Base-by-base conservation (phyloP, 768 basidiomycete genomes). In the Melanogaster broomeanus region DNA sequence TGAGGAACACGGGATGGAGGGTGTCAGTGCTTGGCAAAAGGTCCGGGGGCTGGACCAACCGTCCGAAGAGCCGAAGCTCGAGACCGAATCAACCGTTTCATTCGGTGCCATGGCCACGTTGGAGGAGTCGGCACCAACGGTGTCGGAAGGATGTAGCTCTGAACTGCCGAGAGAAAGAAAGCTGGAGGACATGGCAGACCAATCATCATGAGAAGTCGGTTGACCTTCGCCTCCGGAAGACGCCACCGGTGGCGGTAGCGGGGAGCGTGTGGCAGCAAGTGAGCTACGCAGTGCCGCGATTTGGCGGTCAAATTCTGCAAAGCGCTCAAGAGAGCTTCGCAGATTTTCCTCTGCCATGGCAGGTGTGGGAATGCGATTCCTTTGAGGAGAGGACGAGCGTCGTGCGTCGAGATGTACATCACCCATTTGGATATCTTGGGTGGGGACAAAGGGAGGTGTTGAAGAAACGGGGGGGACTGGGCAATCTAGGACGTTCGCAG, bases 301-400 rank as follows among this genome's bases (percentile, higher is more conserved):
- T 44, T 82, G 74, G 46, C 71, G 72, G 59, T 84, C 79, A 52
- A 83, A 82, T 25, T 74, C 72, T 64, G 74, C 77, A 56, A 82
- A 81, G 28, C 79, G 76, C 30, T 80, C 78, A 21, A 83, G 53
- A 1, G 80, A 76, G 15, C 72, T 58, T 19, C 77, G 73, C 33
- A 77, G 72, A 28, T 63, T 58, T 15, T 80, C 76, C 33, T 74
- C 69, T 38, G 66, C 53, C 3, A 55, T 52, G 3, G 57, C 34
- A 7, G 64, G 49, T 2, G 60, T 22, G 12, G 61, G 48, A 5
- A 39, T 28, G 45, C 55, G 58, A 24, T 40, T 30, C 18, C 47
- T 56, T n/a, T 56, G 55, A 6, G 56, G 53, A 8, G 55, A 56
- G 11, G 58, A 38, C 7, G 63, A 43, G 19, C 43, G 59, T 8